A percentile compares a stretch with the other conserved stretches of the same genome.
Evolutionary conservation across 2,329 filamentous ascomycete species (phyloP).

Genomic region (Trichophyton verrucosum): DNA sequence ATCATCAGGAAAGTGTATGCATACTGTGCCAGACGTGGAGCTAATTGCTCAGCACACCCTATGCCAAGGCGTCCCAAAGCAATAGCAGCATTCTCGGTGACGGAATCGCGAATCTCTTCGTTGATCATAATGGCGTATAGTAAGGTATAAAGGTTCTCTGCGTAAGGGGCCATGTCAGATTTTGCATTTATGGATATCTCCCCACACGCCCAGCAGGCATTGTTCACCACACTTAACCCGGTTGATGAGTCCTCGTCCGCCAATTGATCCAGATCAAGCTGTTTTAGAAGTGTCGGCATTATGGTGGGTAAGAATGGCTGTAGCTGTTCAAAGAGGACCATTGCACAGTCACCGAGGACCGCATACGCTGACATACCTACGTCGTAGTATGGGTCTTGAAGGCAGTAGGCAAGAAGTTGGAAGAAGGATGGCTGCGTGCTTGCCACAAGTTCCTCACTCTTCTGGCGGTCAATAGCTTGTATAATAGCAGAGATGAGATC

Average conservation of each 20-base stretch:
- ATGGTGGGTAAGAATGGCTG: slow-evolving; percentile 60
- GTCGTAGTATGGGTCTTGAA: slow-evolving; percentile 83
- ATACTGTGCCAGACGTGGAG: slow-evolving; percentile 66
- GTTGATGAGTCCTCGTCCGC: slow-evolving; percentile 70
- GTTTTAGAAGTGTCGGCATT: slow-evolving; percentile 66
- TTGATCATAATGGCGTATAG: slow-evolving; percentile 75
- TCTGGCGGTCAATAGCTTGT: slow-evolving; percentile 64
- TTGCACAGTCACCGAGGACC: slow-evolving; percentile 84
- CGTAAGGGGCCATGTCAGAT: slow-evolving; percentile 59
- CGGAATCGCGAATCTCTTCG: slow-evolving; percentile 68
- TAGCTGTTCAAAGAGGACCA: slow-evolving; percentile 76
- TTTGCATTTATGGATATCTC: slow-evolving; percentile 77
- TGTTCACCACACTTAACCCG: slow-evolving; percentile 88
- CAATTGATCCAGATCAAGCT: slow-evolving; percentile 70
- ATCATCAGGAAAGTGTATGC: slow-evolving; percentile 68
- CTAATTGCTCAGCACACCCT: slow-evolving; percentile 61
- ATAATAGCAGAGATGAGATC: slow-evolving; percentile 89
- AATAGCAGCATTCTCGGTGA: slow-evolving; percentile 89
- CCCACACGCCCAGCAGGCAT: slow-evolving; percentile 92
- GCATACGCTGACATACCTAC: slow-evolving; percentile 95
- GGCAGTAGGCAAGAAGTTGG: slow-evolving; percentile 77
- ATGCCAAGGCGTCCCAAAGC: slow-evolving; percentile 79
- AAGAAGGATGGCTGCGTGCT: slow-evolving; percentile 74
- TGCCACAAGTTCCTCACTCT: slow-evolving; percentile 64
- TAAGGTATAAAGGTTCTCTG: slow-evolving; percentile 62